Percentiles rank a stretch among this genome's conserved stretches.
These are phyloP conservation scores for Podospora comata DNA, from an alignment of 495 filamentous ascomycete genomes.

Conservation along the genomic window DNA sequence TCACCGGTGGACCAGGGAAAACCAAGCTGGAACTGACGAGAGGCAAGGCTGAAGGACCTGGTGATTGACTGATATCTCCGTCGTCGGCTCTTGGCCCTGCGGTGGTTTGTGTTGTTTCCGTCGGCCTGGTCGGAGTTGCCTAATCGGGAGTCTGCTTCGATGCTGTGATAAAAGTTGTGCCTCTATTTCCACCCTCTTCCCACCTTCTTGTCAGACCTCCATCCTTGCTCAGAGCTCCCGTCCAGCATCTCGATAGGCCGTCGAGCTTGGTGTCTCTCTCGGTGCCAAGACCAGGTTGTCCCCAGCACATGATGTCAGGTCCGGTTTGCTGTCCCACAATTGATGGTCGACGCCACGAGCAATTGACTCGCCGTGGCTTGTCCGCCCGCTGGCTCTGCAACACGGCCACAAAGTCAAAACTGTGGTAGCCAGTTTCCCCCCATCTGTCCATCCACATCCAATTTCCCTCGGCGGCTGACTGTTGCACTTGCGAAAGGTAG, in stretches of 20 bases:
- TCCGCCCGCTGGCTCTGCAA: background rate
- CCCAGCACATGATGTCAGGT: slow-evolving; percentile 4
- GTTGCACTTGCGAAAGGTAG: background rate
- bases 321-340: background rate
- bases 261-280: background rate
- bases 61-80: background rate
- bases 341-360: background rate
- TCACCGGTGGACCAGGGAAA: slow-evolving; percentile 9
- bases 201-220: background rate
- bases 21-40: background rate
- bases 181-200: background rate
- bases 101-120: background rate
- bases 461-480: background rate
- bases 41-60: background rate
- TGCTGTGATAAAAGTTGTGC: background rate
- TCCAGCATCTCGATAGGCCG: background rate
- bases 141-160: background rate
- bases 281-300: slow-evolving; percentile 4
- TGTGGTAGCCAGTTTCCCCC: background rate
- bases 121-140: background rate
- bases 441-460: background rate
- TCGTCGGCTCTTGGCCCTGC: background rate
- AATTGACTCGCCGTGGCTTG: slow-evolving; percentile 4
- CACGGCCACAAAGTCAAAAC: slow-evolving; percentile 4
- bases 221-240: background rate